A percentile compares a stretch with the other conserved stretches of the same genome.
These are phyloP conservation scores for Aspergillus vadensis DNA, from an alignment of 2,329 filamentous ascomycete species.

Conservation along the genomic window DNA sequence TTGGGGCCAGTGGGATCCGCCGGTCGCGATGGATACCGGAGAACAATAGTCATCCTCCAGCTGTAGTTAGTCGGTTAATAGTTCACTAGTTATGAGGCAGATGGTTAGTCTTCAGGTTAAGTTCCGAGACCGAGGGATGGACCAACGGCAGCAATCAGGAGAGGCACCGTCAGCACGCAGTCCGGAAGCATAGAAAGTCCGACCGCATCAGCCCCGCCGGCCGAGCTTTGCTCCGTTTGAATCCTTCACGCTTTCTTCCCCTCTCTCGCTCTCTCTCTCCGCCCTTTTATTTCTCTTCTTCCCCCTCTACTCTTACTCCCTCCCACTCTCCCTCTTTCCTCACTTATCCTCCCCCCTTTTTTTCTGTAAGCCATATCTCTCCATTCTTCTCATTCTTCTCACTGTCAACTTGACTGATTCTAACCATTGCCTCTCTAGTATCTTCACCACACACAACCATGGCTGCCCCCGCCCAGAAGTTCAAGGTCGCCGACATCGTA, in stretches of 20 bases:
- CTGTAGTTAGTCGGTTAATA: no score
- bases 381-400: background rate
- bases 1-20: no score
- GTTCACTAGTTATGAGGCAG: no score
- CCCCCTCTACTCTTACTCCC: constrained; percentile 11
- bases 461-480: constrained; percentile 81
- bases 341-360: constrained; percentile 4
- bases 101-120: background rate
- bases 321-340: constrained; percentile 7
- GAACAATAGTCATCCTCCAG: background rate
- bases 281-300: constrained; percentile 14
- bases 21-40: no score
- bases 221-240: background rate
- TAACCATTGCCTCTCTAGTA: constrained; percentile 7
- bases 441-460: constrained; percentile 41
- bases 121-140: background rate
- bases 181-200: constrained; percentile 7
- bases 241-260: background rate
- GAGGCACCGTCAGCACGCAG: constrained; percentile 16
- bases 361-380: background rate
- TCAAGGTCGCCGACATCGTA: constrained; percentile 96
- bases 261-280: constrained; percentile 2
- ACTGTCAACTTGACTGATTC: constrained; percentile 6
- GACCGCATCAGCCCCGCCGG: constrained; percentile 10
- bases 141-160: background rate